Percentiles rank a stretch among this genome's conserved stretches.
Evolutionary conservation across 2,329 filamentous ascomycete genomes (phyloP).

Genomic region (Fusarium sp.): DNA sequence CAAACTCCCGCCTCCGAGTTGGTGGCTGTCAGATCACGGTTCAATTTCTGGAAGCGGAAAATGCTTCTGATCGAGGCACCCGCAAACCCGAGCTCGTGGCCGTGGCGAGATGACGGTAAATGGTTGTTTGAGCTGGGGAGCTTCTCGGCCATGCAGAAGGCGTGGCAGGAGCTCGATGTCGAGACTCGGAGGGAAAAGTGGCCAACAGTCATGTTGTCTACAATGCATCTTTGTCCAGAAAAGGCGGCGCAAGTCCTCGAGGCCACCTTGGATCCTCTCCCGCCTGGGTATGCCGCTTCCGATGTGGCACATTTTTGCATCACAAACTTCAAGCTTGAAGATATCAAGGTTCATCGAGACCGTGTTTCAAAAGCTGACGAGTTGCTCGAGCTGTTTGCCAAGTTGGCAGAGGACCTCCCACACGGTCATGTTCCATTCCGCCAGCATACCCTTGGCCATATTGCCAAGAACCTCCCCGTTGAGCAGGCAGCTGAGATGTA

Average conservation of each 20-base stretch:
- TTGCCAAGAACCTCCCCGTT: constrained; percentile 46
- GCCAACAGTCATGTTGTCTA: constrained; percentile 52
- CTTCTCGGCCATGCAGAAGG: constrained; percentile 47
- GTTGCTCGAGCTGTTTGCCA: constrained; percentile 45
- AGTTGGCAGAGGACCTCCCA: constrained; percentile 46
- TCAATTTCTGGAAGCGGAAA: constrained; percentile 48
- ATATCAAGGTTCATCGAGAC: constrained; percentile 35
- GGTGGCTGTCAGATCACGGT: constrained; percentile 33
- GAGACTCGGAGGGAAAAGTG: constrained; percentile 45
- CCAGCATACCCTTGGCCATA: constrained; percentile 53
- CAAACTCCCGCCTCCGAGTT: constrained; percentile 40
- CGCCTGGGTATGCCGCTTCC: constrained; percentile 53
- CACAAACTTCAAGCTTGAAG: constrained; percentile 31
- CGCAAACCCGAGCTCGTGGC: constrained; percentile 30
- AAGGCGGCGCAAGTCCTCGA: constrained; percentile 50
- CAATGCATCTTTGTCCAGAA: constrained; percentile 48
- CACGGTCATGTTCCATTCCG: constrained; percentile 50
- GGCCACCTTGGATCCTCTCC: constrained; percentile 52
- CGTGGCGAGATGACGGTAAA: constrained; percentile 44
- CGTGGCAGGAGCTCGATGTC: constrained; percentile 48
- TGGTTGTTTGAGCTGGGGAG: constrained; percentile 48
- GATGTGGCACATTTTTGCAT: constrained; percentile 52
- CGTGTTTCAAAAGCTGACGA: constrained; percentile 44
- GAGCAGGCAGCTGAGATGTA: constrained; percentile 53
- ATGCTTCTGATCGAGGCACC: constrained; percentile 37